Base-by-base conservation (phyloP, 208 protist genomes). In the Crithidia bombi region DNA sequence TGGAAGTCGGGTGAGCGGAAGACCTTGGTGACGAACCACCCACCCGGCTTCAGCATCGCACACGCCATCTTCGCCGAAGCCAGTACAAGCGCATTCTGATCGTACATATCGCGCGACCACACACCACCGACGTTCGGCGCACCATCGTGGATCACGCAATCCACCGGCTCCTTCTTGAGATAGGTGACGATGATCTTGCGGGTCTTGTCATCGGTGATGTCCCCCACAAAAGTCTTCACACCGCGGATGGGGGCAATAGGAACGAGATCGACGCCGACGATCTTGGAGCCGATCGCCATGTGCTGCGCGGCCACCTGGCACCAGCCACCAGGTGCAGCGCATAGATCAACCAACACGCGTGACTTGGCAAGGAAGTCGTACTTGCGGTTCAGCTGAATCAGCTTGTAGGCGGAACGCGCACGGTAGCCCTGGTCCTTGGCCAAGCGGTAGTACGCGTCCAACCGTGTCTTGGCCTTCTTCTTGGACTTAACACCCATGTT, bases 11-110 rank as follows among this genome's bases (percentile, higher is more conserved):
- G 77, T 12, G 98, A 99, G 41, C 99, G 90, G 89, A 99, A 99
- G 11, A 99, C 97, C 89, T 99, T 99, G n/a, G 98, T 99, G 0
- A 99, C 93, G 79, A 99, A 99, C 83, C 83, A 96, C 43, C 97
- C 97, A 32, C 85, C 87, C 17, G 83, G 68, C 28, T 78, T 78
- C 47, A 99, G 82, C 75, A 99, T 97, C 61, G 98, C 82, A 44
- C 90, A 95, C 14, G 98, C 98, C 78, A 99, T 96, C 81, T 98
- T 98, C 5, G 97, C 79, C 23, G 98, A 89, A 30, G 93, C 72
- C 14, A 99, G 86, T 44, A 97, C 93, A 6, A 99, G 90, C 14
- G 98, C 93, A 62, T 91, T 93, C 81, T 99, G 98, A 56, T 90
- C 89, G 84, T 97, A 99, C n/a, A 99, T 91, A 91, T 99, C 99